A percentile compares a stretch with the other conserved stretches of the same genome.
Evolutionary conservation across 208 protist genomes (phyloP).

Genomic region (Vickermania ingenoplastis): DNA sequence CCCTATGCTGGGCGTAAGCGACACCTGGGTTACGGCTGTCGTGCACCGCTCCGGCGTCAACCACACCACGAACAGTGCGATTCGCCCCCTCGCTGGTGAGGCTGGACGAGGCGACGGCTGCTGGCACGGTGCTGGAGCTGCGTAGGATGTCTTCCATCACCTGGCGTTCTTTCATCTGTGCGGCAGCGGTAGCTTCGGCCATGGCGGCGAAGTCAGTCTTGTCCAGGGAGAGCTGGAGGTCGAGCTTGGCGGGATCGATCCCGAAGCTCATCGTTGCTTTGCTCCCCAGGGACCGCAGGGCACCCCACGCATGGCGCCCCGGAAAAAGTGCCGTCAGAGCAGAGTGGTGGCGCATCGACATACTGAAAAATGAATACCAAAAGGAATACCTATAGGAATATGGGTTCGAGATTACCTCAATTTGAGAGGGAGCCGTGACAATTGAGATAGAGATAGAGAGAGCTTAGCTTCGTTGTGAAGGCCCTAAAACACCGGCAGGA

Average conservation of each 20-base stretch:
- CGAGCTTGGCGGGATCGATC: slow-evolving; percentile 24
- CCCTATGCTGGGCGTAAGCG: not conserved
- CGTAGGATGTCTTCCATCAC: not conserved
- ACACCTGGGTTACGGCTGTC: not conserved
- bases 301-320: not conserved
- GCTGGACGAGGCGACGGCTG: not conserved
- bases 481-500: too few species aligned
- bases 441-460: too few species aligned
- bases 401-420: too few species aligned
- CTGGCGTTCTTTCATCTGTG: slow-evolving; percentile 16
- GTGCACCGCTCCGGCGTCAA: slow-evolving; percentile 7
- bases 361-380: too few species aligned
- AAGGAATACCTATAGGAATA: too few species aligned
- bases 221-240: slow-evolving; percentile 33
- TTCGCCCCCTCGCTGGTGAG: not conserved
- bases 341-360: too few species aligned
- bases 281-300: not conserved
- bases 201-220: slow-evolving; percentile 47
- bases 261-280: slow-evolving; percentile 22
- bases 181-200: slow-evolving; percentile 22
- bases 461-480: too few species aligned
- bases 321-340: too few species aligned
- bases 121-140: not conserved
- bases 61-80: not conserved
- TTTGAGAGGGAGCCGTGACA: too few species aligned